These are phyloP conservation scores for Coemansia sp. DNA, from an alignment of 192 early-diverging fungal species.

Conservation along the genomic window DNA sequence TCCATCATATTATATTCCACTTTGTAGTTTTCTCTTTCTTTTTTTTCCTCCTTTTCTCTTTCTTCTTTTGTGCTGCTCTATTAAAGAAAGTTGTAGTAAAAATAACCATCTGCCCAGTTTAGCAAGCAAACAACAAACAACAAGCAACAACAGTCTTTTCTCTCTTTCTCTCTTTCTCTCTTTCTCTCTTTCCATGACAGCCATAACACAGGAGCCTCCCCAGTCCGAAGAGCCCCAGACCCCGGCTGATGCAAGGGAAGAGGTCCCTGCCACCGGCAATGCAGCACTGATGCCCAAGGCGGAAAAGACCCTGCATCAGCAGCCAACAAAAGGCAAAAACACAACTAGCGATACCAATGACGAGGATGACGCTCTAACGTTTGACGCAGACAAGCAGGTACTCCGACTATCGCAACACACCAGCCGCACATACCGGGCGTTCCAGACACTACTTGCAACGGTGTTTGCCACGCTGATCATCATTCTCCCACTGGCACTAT, in stretches of 20 bases:
- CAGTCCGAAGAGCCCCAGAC: background rate
- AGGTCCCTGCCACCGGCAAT: background rate
- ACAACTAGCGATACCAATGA: background rate
- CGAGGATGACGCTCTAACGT: conserved; percentile 29
- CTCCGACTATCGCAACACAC: conserved; percentile 30
- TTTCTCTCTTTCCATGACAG: background rate
- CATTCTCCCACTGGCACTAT: conserved; percentile 27
- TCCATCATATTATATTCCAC: background rate
- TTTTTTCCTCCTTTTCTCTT: background rate
- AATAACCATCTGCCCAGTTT: background rate
- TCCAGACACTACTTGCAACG: conserved; percentile 30
- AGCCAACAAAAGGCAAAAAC: background rate
- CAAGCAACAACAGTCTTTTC: background rate
- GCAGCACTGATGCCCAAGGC: background rate
- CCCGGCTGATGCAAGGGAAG: background rate
- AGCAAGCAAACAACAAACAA: too few species aligned
- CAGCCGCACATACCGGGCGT: conserved; percentile 18
- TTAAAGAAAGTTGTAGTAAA: background rate
- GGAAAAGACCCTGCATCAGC: background rate
- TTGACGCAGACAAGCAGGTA: conserved; percentile 43
- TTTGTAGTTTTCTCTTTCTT: background rate
- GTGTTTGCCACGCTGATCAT: conserved; percentile 39
- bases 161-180: background rate
- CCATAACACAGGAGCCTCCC: background rate
- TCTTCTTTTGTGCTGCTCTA: background rate